Conservation (phyloP, 306 rosid species). For the Ceratonia siliqua region DNA sequence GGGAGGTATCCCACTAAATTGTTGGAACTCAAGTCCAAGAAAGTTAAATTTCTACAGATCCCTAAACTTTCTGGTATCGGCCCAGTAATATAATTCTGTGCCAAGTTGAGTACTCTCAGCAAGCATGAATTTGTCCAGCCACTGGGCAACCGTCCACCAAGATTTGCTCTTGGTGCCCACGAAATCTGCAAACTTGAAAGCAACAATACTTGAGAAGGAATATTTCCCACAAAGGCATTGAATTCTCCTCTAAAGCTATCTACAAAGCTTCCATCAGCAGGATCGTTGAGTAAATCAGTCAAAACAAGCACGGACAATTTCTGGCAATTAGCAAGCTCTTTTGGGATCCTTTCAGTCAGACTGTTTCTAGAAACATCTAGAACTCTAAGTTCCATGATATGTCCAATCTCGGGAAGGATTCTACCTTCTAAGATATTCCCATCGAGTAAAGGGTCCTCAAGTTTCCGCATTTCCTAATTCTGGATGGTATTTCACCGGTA, state of each 20-base stretch:
- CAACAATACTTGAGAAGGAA: conserved; percentile 50
- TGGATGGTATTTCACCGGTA: conserved; percentile 47
- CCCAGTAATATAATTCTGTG: conserved; percentile 54
- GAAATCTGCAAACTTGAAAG: conserved; percentile 53
- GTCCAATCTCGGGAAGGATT: conserved; percentile 55
- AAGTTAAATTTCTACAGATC: conserved; percentile 49
- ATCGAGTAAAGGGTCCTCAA: conserved; percentile 58
- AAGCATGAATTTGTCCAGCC: conserved; percentile 53
- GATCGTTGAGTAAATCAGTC: conserved; percentile 43
- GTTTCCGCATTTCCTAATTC: conserved; percentile 54
- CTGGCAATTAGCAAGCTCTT: conserved; percentile 50
- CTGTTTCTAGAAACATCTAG: conserved; percentile 68
- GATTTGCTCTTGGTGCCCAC: conserved; percentile 72
- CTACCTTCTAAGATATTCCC: conserved; percentile 60
- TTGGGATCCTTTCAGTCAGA: conserved; percentile 54
- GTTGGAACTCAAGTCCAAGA: conserved; percentile 68
- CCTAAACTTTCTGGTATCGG: conserved; percentile 44
- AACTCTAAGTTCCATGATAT: conserved; percentile 45
- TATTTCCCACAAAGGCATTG: conserved; percentile 59
- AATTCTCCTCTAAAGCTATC: conserved; percentile 57
- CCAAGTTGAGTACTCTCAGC: conserved; percentile 57
- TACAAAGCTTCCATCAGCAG: conserved; percentile 26
- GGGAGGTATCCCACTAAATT: conserved; percentile 47
- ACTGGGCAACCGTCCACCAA: conserved; percentile 51
- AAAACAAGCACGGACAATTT: conserved; percentile 54